These are phyloP conservation scores for Globisporangium megalacanthum DNA, from an alignment of 352 stramenopile genomes.

Conservation along the genomic window DNA sequence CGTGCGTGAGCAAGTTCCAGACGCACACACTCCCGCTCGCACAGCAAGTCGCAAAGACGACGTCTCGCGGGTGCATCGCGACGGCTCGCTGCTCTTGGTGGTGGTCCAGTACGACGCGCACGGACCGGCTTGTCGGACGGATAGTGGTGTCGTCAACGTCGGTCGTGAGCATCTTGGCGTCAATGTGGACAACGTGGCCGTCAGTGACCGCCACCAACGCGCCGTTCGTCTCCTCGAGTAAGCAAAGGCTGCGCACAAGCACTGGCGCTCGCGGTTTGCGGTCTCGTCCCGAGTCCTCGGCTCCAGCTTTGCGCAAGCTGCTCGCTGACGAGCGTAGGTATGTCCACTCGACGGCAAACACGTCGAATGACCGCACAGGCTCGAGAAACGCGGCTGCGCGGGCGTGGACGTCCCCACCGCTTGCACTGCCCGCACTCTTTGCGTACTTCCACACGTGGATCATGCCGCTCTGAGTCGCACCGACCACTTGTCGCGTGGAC, in stretches of 20 bases:
- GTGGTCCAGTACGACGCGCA: slow-evolving; percentile 21
- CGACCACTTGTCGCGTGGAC: slow-evolving; percentile 36
- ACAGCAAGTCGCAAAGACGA: slow-evolving; percentile 34
- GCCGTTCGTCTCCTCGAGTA: slow-evolving; percentile 22
- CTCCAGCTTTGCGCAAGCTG: slow-evolving; percentile 1
- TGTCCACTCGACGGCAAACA: slow-evolving; percentile 16
- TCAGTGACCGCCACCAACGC: slow-evolving; percentile 17
- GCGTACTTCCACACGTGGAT: slow-evolving; percentile 32
- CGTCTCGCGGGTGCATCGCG: slow-evolving; percentile 32
- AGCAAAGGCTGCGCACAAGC: slow-evolving; percentile 8
- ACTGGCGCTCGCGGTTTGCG: neutral
- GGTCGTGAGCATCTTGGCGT: slow-evolving; percentile 8
- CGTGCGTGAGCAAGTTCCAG: slow-evolving; percentile 36
- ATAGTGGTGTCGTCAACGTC: neutral
- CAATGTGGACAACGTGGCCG: slow-evolving; percentile 13
- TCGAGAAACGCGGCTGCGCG: slow-evolving; percentile 30
- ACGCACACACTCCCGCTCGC: slow-evolving; percentile 28
- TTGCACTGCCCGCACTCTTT: neutral
- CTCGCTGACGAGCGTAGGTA: slow-evolving; percentile 4
- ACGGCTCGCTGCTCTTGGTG: slow-evolving; percentile 23
- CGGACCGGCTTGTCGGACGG: neutral
- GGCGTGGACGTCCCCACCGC: slow-evolving; percentile 8
- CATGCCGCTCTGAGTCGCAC: slow-evolving; percentile 25
- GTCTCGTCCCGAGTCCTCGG: neutral
- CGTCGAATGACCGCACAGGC: slow-evolving; percentile 9